phyloP scores from a whole-genome alignment of 352 stramenopile species.

The Hyaloperonospora arabidopsidis region DNA sequence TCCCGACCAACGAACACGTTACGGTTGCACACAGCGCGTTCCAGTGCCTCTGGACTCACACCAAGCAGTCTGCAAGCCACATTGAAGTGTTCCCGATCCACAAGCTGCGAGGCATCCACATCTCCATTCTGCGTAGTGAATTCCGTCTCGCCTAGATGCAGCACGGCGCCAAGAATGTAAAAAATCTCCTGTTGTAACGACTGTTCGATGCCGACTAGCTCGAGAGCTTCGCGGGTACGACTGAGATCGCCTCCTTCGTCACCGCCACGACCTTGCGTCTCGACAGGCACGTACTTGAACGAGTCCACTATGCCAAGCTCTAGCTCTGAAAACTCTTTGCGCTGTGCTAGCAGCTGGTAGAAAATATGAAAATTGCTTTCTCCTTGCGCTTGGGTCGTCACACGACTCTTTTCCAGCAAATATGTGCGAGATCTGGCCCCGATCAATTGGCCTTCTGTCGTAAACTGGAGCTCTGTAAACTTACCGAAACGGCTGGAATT shows the following conservation, averaged over 20 bases:
- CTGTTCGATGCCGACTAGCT: constrained; percentile 81
- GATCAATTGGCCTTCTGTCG: constrained; percentile 59
- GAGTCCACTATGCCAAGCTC: constrained; percentile 32
- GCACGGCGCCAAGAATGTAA: constrained; percentile 79
- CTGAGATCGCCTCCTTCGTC: constrained; percentile 61
- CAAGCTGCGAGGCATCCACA: constrained; percentile 62
- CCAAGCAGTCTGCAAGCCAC: constrained; percentile 55
- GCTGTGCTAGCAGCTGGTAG: constrained; percentile 83
- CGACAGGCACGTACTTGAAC: constrained; percentile 66
- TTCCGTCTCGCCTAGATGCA: constrained; percentile 89
- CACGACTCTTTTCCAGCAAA: constrained; percentile 89
- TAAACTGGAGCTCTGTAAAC: constrained; percentile 83
- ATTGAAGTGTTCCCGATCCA: constrained; percentile 47
- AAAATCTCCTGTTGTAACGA: constrained; percentile 84
- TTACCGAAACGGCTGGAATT: constrained; percentile 84
- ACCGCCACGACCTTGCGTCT: constrained; percentile 18
- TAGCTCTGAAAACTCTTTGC: constrained; percentile 50
- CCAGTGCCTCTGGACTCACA: constrained; percentile 44
- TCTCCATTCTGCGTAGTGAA: constrained; percentile 77
- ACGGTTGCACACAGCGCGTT: constrained; percentile 66
- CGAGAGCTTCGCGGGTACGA: constrained; percentile 78
- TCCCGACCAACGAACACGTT: constrained; percentile 80
- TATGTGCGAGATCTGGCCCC: constrained; percentile 84
- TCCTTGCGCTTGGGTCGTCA: constrained; percentile 71
- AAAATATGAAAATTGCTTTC: constrained; percentile 94